Percentiles rank a stretch among this genome's conserved stretches.
Conservation (phyloP, 169 alveolate species). For the Plasmodium knowlesi region DNA sequence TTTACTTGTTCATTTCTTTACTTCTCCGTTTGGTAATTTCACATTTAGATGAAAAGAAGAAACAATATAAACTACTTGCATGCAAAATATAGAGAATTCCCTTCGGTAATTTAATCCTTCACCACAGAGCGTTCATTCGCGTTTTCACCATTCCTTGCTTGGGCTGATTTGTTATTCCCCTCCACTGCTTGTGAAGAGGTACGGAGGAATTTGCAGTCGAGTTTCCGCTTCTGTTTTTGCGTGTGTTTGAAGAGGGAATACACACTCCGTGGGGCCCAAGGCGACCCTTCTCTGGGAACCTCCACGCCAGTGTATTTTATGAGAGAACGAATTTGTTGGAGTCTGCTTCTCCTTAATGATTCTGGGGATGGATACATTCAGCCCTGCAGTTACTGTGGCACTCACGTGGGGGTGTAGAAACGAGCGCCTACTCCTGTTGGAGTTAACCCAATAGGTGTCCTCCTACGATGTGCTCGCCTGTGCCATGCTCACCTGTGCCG, state of each 20-base stretch:
- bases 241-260: neutral
- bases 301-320: neutral
- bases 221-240: neutral
- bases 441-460: neutral
- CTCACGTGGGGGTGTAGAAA: neutral
- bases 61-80: neutral
- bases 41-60: neutral
- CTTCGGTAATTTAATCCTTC: neutral
- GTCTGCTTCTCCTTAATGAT: neutral
- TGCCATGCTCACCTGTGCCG: neutral
- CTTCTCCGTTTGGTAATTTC: neutral
- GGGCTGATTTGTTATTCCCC: neutral
- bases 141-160: neutral
- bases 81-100: conserved; percentile 7
- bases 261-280: neutral
- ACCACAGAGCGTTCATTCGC: neutral
- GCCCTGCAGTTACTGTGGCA: neutral
- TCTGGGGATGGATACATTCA: neutral
- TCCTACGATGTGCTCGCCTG: neutral
- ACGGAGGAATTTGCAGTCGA: neutral
- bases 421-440: neutral
- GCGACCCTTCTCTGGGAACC: neutral
- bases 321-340: neutral
- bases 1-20: no score
- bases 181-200: neutral